Base-by-base conservation (phyloP, 495 filamentous ascomycete genomes). In the Pyrenula aspistea region DNA sequence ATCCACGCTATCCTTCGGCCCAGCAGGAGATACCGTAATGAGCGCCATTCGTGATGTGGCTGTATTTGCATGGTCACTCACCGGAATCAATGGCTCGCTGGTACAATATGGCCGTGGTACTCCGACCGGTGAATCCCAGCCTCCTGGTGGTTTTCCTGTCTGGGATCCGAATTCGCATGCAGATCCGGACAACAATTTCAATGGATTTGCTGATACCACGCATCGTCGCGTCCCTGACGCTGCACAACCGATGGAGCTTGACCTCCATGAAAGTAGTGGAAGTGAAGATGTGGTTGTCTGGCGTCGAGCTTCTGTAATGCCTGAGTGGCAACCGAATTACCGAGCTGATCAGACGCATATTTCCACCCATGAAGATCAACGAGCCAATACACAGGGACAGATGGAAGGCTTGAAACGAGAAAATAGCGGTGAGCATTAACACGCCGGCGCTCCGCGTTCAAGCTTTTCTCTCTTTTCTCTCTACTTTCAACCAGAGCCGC, bases 11-110 rank as follows among this genome's bases (percentile, higher is more conserved):
- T 24, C 74, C 0, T 70, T 73, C 12, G 80, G 79, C 12, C 79
- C 80, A 22, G 73, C 76, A 51, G 59, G 75, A 2, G 22, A 81
- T 11, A 79, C 83, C 55, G 82, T 94, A 60, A 88, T 92, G 85
- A 76, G 80, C 49, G 83, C 84, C 3, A 94, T 93, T 57, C 84
- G 87, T 25, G 88, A 94, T 50, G 84, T 89, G 24, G 89, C 87
- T 19, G 84, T 90, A 24, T 91, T 92, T 63, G 87, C 88, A 12
- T 92, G 86, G 88, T 83, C 83, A 2, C 69, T 93, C 22, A 80
- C 83, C 1, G 87, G 88, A 15, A 94, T 92, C 69, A 94, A 94
- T 65, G 85, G 85, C 1, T 83, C 80, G 15, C 63, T 92, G 23
- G 83, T 84, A 10, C 73, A 80, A 24, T 87, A 82, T 58, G 73